Evolutionary conservation across 2,329 filamentous ascomycete species (phyloP).

Genomic region (Pestalotiopsis sp.): DNA sequence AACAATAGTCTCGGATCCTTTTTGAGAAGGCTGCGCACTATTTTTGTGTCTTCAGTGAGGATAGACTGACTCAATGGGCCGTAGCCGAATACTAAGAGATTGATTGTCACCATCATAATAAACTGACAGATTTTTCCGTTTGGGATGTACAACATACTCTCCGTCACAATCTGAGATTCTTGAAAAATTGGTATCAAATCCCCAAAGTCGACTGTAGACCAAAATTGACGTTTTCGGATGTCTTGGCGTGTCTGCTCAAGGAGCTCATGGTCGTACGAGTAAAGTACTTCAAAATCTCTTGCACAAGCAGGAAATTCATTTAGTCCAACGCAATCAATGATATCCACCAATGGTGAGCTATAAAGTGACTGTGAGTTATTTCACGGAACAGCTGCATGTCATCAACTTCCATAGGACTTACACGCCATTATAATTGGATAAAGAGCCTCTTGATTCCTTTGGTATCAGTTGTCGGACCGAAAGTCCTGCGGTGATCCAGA

Average conservation of each 20-base stretch:
- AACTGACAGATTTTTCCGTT: background rate
- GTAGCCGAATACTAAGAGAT: background rate
- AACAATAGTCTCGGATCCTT: background rate
- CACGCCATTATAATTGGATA: no score
- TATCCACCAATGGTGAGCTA: background rate
- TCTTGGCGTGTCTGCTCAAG: background rate
- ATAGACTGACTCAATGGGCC: background rate
- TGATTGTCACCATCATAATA: background rate
- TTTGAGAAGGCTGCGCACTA: background rate
- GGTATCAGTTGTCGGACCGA: background rate
- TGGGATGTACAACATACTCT: background rate
- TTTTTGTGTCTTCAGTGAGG: background rate
- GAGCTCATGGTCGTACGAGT: background rate
- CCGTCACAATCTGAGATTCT: background rate
- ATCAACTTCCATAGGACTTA: no score
- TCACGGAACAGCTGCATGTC: no score
- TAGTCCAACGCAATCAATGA: background rate
- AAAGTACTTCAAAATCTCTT: background rate
- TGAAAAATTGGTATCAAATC: background rate
- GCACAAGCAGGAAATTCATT: background rate
- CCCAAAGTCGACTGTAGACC: rapidly evolving
- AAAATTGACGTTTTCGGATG: background rate
- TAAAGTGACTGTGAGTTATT: background rate
- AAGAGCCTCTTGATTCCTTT: no score
- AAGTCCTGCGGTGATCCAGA: background rate